Evolutionary conservation across 345 rosid genomes (phyloP).

Genomic region (Excoecaria cochinchinensis): DNA sequence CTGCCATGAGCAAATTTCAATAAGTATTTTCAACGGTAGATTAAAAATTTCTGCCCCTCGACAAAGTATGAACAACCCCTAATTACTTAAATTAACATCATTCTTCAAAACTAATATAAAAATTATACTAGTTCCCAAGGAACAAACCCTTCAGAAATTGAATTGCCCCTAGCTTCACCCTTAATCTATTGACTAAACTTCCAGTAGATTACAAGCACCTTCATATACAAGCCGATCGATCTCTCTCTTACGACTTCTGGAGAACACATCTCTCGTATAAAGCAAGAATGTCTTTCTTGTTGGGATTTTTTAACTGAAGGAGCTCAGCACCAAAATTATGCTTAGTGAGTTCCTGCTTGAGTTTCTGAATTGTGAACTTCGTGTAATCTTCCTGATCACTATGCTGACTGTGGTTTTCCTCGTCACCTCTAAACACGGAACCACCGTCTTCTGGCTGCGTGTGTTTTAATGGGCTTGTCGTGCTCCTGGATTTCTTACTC

Average conservation of each 20-base stretch:
- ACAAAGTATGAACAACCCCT: not conserved
- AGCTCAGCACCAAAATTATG: slow-evolving; percentile 80
- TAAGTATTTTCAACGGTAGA: not conserved
- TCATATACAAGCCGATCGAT: slow-evolving; percentile 32
- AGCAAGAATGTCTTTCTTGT: slow-evolving; percentile 79
- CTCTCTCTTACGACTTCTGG: slow-evolving; percentile 43
- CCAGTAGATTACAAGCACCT: slow-evolving; percentile 20
- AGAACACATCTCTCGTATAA: slow-evolving; percentile 75
- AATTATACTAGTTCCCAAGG: not conserved
- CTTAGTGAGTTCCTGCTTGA: slow-evolving; percentile 86
- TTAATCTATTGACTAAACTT: slow-evolving; percentile 2
- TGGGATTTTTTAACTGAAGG: slow-evolving; percentile 65
- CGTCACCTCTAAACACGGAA: slow-evolving; percentile 57
- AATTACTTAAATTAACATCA: not conserved
- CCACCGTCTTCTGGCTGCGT: slow-evolving; percentile 66
- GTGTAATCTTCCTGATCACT: slow-evolving; percentile 63
- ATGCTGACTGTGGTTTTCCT: slow-evolving; percentile 58
- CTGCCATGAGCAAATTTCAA: not conserved
- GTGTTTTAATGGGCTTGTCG: slow-evolving; percentile 49
- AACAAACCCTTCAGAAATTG: not conserved
- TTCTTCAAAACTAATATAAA: not conserved
- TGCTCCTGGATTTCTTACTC: slow-evolving; percentile 66
- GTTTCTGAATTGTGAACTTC: slow-evolving; percentile 69
- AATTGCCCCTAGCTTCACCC: not conserved
- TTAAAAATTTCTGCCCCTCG: not conserved